These are phyloP conservation scores for Xylariales sp. DNA, from an alignment of 2,329 filamentous ascomycete species.

Conservation along the genomic window DNA sequence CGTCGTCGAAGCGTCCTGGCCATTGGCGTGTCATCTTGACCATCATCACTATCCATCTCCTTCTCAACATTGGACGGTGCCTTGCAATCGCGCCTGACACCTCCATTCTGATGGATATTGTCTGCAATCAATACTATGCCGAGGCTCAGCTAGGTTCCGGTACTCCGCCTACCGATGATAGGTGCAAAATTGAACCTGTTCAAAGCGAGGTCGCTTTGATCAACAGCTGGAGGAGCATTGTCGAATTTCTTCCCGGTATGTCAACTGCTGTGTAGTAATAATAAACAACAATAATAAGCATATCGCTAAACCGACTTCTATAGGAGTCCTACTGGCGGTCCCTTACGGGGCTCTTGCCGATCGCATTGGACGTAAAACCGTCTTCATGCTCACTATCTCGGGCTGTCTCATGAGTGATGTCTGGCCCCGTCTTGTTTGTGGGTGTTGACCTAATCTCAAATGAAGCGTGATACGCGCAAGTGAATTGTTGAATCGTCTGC, in stretches of 20 bases:
- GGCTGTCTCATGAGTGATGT: background rate
- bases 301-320: background rate
- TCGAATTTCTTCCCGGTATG: background rate
- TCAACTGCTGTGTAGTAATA: too few relatives aligned
- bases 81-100: background rate
- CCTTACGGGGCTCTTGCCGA: background rate
- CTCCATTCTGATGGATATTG: background rate
- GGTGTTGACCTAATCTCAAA: too few relatives aligned
- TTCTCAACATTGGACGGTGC: background rate
- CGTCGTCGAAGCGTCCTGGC: background rate
- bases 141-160: too few relatives aligned
- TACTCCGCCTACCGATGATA: background rate
- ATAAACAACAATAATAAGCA: too few relatives aligned
- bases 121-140: background rate
- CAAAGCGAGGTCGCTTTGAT: background rate
- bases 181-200: background rate
- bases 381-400: background rate
- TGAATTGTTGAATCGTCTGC: too few relatives aligned
- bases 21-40: background rate
- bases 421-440: background rate
- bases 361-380: background rate
- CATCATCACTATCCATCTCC: background rate
- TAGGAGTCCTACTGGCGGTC: background rate
- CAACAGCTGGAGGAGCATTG: background rate
- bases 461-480: too few relatives aligned